phyloP scores from a whole-genome alignment of 2,329 filamentous ascomycete genomes.

The Colletotrichum incanum region DNA sequence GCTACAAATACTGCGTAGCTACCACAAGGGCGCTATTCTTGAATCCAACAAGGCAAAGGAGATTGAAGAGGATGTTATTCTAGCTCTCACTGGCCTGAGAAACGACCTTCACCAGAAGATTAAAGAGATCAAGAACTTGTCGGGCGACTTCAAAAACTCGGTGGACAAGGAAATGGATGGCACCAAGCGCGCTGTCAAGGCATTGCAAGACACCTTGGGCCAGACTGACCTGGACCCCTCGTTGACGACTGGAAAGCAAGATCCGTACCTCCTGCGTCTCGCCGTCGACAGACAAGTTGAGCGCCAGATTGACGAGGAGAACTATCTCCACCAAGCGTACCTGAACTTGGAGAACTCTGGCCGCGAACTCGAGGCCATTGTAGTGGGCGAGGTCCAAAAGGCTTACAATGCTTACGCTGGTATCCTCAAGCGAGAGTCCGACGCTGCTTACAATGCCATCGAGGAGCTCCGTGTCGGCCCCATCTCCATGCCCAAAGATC shows the following conservation, averaged over 20 bases:
- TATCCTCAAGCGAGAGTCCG: constrained; percentile 92
- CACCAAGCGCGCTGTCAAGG: constrained; percentile 84
- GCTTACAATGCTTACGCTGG: constrained; percentile 95
- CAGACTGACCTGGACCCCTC: constrained; percentile 85
- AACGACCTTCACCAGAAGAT: constrained; percentile 96
- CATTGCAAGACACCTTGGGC: constrained; percentile 86
- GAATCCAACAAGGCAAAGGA: constrained; percentile 92
- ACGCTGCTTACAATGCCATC: constrained; percentile 82
- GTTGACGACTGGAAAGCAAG: constrained; percentile 85
- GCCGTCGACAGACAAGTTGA: constrained; percentile 92
- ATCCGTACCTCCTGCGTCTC: constrained; percentile 90
- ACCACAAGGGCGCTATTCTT: constrained; percentile 84
- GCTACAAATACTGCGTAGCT: constrained; percentile 82
- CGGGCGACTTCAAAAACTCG: constrained; percentile 96
- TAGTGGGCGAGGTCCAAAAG: constrained; percentile 98
- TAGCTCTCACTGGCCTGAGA: constrained; percentile 86
- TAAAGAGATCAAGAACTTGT: constrained; percentile 96
- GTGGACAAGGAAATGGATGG: constrained; percentile 95
- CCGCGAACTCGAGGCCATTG: constrained; percentile 94
- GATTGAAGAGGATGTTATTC: constrained; percentile 92
- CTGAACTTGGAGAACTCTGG: constrained; percentile 95
- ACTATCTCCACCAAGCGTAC: constrained; percentile 95
- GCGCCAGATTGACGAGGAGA: constrained; percentile 95
- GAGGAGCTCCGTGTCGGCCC: constrained; percentile 89
- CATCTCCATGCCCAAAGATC: constrained; percentile 92